phyloP scores from a whole-genome alignment of 202 grass and related monocot species.

The Panicum hallii region DNA sequence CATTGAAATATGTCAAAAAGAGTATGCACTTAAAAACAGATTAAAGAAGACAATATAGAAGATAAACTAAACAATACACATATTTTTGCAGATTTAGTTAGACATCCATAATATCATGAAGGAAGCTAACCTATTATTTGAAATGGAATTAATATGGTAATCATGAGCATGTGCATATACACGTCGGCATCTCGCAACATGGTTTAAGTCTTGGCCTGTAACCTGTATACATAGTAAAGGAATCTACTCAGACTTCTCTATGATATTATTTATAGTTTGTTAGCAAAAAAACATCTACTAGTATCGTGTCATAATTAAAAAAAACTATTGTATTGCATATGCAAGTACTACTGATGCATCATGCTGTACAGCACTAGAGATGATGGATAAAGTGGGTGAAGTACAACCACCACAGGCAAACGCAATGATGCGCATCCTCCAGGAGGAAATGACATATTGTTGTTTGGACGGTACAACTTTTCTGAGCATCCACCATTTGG shows the following conservation, averaged over 20 bases:
- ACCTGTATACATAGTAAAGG: conserved; percentile 57
- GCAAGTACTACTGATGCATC: conserved; percentile 26
- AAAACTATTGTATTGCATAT: conserved; percentile 22
- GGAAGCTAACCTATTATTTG: conserved; percentile 75
- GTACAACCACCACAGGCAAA: conserved; percentile 88
- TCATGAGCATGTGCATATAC: conserved; percentile 84
- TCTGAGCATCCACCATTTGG: conserved; percentile 74
- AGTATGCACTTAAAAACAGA: conserved; percentile 20
- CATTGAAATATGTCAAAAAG: conserved; percentile 2
- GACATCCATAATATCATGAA: conserved; percentile 37
- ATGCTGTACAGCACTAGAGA: conserved; percentile 43
- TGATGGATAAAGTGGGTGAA: conserved; percentile 46
- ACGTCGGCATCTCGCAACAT: conserved; percentile 76
- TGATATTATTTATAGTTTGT: conserved; percentile 26
- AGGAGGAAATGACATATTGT: conserved; percentile 65
- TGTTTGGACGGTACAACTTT: conserved; percentile 42
- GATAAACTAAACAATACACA: conserved; percentile 26
- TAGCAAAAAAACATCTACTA: conserved; percentile 13
- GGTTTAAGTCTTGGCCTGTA: conserved; percentile 62
- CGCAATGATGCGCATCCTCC: conserved; percentile 64
- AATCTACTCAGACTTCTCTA: conserved; percentile 44
- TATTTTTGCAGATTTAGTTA: conserved; percentile 32
- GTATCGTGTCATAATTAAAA: neutral
- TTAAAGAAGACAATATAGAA: conserved; percentile 47
- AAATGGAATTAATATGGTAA: conserved; percentile 91